phyloP scores from a whole-genome alignment of 495 filamentous ascomycete genomes.

The Acidiella bohemica region DNA sequence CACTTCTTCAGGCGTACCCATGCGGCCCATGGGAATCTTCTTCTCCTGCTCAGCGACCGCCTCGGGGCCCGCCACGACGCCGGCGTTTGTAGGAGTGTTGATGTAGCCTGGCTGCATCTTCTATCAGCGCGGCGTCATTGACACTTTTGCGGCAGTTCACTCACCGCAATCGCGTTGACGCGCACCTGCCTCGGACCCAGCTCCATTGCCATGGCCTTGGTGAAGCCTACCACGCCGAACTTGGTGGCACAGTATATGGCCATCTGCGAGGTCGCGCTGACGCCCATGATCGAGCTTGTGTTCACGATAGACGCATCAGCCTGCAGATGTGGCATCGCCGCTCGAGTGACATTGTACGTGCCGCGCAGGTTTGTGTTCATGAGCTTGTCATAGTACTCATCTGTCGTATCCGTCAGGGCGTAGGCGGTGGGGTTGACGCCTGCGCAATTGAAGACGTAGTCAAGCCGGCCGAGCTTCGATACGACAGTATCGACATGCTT shows the following conservation, averaged over 20 bases:
- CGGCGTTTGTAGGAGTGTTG: conserved; percentile 32
- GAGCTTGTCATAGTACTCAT: conserved; percentile 29
- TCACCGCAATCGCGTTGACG: conserved; percentile 36
- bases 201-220: conserved; percentile 43
- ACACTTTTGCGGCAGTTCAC: too few relatives aligned
- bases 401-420: conserved; percentile 21
- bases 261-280: conserved; percentile 22
- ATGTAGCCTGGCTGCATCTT: conserved; percentile 32
- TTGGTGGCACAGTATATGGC: conserved; percentile 44
- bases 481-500: conserved; percentile 19
- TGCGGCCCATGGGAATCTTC: conserved; percentile 35
- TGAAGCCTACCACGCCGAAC: conserved; percentile 40
- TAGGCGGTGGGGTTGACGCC: conserved; percentile 35
- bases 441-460: conserved; percentile 42
- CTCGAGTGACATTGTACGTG: conserved; percentile 25
- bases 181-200: conserved; percentile 39
- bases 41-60: conserved; percentile 23
- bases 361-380: conserved; percentile 28
- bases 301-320: conserved; percentile 29
- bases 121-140: too few relatives aligned
- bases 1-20: conserved; percentile 41
- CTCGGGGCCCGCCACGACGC: conserved; percentile 30
- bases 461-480: conserved; percentile 6
- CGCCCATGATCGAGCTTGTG: conserved; percentile 34
- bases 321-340: conserved; percentile 21